A percentile compares a stretch with the other conserved stretches of the same genome.
These are phyloP conservation scores for Erodium moschatum DNA, from an alignment of 441 rosid genomes.

Conservation along the genomic window DNA sequence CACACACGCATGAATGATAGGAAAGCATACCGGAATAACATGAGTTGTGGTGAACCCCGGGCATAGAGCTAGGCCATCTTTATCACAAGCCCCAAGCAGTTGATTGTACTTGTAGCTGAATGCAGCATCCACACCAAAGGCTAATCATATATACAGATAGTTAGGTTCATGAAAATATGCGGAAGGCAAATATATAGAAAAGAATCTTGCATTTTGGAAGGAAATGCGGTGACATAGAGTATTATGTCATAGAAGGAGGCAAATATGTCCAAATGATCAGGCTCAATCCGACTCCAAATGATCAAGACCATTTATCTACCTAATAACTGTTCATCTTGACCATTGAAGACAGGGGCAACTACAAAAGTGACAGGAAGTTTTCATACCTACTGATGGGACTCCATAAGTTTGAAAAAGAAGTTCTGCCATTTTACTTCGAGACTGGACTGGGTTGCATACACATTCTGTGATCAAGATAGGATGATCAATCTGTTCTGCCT, in stretches of 20 bases:
- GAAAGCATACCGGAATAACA: constrained; percentile 61
- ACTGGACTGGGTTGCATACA: constrained; percentile 80
- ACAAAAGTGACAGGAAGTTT: background rate
- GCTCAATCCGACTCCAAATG: background rate
- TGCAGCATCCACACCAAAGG: constrained; percentile 91
- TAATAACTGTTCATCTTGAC: background rate
- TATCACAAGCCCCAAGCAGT: constrained; percentile 57
- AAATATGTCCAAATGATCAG: constrained; percentile 6
- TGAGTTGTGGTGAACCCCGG: constrained; percentile 80
- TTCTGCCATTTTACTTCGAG: constrained; percentile 94
- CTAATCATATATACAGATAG: constrained; percentile 24
- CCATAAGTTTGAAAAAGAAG: constrained; percentile 90
- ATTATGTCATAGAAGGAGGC: background rate
- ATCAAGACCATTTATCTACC: constrained; percentile 14
- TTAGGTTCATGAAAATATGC: constrained; percentile 2
- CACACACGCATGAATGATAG: background rate
- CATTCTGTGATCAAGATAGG: constrained; percentile 89
- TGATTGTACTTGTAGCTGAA: constrained; percentile 88
- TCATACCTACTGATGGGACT: constrained; percentile 80
- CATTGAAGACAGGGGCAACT: background rate
- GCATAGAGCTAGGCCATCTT: constrained; percentile 76
- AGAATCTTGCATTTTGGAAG: constrained; percentile 15
- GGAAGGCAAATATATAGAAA: background rate
- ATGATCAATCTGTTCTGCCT: constrained; percentile 74
- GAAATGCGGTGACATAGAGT: background rate